Evolutionary conservation across 148 eudicot species (phyloP).

Genomic region (Rhododendron williamsianum): DNA sequence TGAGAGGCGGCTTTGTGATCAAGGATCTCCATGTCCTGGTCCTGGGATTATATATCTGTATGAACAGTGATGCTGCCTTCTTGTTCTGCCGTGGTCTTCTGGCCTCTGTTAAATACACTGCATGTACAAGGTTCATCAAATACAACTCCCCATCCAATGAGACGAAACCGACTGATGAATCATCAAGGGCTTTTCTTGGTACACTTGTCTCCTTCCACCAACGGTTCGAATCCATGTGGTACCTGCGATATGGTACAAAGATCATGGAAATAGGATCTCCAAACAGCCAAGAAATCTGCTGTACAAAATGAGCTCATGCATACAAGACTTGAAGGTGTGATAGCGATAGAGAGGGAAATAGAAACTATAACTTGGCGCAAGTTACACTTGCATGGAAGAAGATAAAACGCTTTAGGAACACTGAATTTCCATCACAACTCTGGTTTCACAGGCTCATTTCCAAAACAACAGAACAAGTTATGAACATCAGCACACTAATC

Average conservation of each 20-base stretch:
- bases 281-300: not conserved
- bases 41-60: conserved; percentile 69
- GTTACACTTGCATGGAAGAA: not conserved
- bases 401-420: not conserved
- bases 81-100: conserved; percentile 46
- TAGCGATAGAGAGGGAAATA: not conserved
- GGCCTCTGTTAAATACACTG: conserved; percentile 38
- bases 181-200: conserved; percentile 51
- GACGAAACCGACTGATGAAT: conserved; percentile 61
- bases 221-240: conserved; percentile 51
- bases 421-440: not conserved
- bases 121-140: conserved; percentile 43
- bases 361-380: not conserved
- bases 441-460: not conserved
- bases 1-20: conserved; percentile 54
- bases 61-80: conserved; percentile 42
- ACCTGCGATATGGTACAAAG: conserved; percentile 29
- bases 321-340: not conserved
- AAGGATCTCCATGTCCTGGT: conserved; percentile 70
- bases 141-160: conserved; percentile 63
- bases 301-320: not conserved
- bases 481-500: not conserved
- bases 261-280: not conserved
- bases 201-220: conserved; percentile 72
- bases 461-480: not conserved